A percentile compares a stretch with the other conserved stretches of the same genome.
These are phyloP conservation scores for Pelomyxa schiedti DNA, from an alignment of 78 protist genomes.

Conservation along the genomic window DNA sequence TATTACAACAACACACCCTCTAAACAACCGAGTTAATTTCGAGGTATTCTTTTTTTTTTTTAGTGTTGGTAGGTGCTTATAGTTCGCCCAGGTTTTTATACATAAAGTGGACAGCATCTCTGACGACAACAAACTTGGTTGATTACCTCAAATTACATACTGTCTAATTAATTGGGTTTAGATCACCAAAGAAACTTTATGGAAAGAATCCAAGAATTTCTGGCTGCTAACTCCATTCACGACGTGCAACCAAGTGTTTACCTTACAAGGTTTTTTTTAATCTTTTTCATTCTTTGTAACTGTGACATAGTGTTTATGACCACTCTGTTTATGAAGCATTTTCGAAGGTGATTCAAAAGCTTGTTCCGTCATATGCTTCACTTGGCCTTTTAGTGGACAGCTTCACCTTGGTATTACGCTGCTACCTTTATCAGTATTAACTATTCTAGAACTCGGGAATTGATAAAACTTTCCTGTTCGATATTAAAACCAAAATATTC, in stretches of 20 bases:
- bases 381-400: constrained; percentile 81
- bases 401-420: constrained; percentile 55
- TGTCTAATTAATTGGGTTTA: too few species aligned
- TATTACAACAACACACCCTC: background rate
- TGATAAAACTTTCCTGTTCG: constrained; percentile 91
- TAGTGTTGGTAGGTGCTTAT: too few species aligned
- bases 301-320: constrained; percentile 69
- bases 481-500: constrained; percentile 87
- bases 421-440: background rate
- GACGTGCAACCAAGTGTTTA: constrained; percentile 67
- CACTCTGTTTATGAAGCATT: constrained; percentile 93
- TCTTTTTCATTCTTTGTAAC: background rate
- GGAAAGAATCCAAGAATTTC: background rate
- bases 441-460: constrained; percentile 61
- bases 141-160: background rate
- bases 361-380: constrained; percentile 86
- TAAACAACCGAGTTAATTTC: background rate
- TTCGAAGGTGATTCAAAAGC: constrained; percentile 86
- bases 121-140: constrained; percentile 72
- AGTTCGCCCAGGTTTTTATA: constrained; percentile 89
- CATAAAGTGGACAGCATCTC: constrained; percentile 88
- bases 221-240: background rate
- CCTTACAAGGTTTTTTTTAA: constrained; percentile 42
- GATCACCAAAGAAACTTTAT: background rate
- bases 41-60: constrained; percentile 49